Evolutionary conservation across 495 filamentous ascomycete genomes (phyloP).

Genomic region (Hypoxylon lenormandii): DNA sequence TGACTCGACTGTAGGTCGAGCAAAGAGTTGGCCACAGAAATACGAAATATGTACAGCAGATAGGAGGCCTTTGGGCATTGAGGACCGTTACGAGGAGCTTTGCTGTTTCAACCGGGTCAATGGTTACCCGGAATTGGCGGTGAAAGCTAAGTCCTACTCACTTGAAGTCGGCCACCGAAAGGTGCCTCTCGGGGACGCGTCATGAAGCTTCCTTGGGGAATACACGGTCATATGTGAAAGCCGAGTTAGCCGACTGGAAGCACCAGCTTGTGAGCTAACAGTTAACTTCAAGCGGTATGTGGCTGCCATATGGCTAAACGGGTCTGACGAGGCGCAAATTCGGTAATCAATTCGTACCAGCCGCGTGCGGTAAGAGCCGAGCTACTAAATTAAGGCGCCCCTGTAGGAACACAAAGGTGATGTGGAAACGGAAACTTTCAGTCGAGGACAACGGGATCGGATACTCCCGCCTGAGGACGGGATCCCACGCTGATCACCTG

Average conservation of each 20-base stretch:
- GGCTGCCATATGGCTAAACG: background rate
- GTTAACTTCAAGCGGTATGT: background rate
- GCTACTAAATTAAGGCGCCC: background rate
- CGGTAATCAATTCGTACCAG: background rate
- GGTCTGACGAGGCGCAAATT: background rate
- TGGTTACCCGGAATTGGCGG: background rate
- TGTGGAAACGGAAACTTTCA: background rate
- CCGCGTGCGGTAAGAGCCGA: background rate
- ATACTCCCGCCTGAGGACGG: conserved; percentile 25
- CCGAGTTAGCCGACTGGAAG: background rate
- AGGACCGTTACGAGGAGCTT: background rate
- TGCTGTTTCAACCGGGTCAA: background rate
- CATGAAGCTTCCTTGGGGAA: background rate
- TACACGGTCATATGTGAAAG: background rate
- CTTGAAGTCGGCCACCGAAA: background rate
- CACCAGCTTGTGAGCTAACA: background rate
- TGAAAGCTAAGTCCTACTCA: background rate
- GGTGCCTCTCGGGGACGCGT: background rate
- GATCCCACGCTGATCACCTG: conserved; percentile 20
- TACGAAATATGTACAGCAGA: background rate
- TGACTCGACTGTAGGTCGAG: no score
- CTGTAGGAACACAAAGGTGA: background rate
- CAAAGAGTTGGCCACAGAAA: no score
- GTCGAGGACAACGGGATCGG: conserved; percentile 14
- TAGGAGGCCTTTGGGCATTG: background rate